Evolutionary conservation across 177 flowering plant species (phyloP).

Genomic region (Telopea speciosissima): DNA sequence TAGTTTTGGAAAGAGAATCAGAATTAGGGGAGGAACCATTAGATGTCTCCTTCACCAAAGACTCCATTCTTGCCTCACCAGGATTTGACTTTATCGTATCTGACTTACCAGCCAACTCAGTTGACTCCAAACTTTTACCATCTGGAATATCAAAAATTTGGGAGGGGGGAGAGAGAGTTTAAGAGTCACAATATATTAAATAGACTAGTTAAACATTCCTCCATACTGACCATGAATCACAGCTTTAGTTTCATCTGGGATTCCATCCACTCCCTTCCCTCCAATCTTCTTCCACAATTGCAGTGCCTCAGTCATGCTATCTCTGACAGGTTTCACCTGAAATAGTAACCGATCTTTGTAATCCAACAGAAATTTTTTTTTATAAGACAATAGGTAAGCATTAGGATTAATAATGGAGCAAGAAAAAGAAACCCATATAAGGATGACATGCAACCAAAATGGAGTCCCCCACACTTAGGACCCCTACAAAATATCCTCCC

Average conservation of each 20-base stretch:
- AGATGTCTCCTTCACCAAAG: conserved; percentile 33
- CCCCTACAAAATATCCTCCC: conserved; percentile 6
- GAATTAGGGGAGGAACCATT: conserved; percentile 30
- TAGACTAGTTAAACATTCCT: background rate
- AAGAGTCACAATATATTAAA: too few species aligned
- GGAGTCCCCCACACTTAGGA: too few species aligned
- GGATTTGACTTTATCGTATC: conserved; percentile 22
- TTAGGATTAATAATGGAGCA: too few species aligned
- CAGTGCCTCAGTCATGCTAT: conserved; percentile 85
- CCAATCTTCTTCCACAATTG: conserved; percentile 80
- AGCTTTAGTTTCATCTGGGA: conserved; percentile 38
- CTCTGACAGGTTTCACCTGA: conserved; percentile 95
- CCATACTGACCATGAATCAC: conserved; percentile 39
- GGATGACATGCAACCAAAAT: too few species aligned
- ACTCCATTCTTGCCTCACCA: conserved; percentile 26
- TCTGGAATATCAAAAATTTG: conserved; percentile 28
- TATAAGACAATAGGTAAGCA: background rate
- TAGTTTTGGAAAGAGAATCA: conserved; percentile 40
- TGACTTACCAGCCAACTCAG: conserved; percentile 28
- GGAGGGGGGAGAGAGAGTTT: too few species aligned
- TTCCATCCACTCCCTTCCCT: conserved; percentile 50
- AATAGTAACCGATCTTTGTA: background rate
- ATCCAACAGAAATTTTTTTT: background rate
- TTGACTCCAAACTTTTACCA: conserved; percentile 33
- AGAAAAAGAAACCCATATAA: too few species aligned